These are phyloP conservation scores for Macrotyloma uniflorum DNA, from an alignment of 306 rosid genomes.

Conservation along the genomic window DNA sequence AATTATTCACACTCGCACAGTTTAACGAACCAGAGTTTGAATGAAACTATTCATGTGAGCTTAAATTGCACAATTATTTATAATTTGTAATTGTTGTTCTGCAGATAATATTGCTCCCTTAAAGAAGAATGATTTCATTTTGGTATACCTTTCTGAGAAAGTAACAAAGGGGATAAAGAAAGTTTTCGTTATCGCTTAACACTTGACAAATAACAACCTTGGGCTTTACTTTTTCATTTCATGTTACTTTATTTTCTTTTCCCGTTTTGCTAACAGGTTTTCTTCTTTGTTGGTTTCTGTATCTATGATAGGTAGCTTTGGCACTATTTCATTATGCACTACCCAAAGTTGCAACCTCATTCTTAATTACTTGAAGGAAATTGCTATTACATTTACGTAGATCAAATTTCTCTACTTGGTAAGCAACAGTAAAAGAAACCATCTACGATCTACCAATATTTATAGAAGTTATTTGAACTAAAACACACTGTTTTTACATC, in stretches of 20 bases:
- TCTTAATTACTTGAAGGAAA: neutral
- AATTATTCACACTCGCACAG: neutral
- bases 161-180: neutral
- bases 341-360: neutral
- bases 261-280: neutral
- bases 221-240: neutral
- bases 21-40: neutral
- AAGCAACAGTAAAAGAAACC: too few species aligned
- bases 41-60: neutral
- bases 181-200: neutral
- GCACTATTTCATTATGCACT: neutral
- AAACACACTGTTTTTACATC: too few species aligned
- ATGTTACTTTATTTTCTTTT: neutral
- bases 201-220: neutral
- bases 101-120: neutral
- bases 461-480: too few species aligned
- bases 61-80: neutral
- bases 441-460: too few species aligned
- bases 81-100: neutral
- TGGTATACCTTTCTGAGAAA: neutral
- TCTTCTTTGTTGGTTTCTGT: neutral
- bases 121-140: neutral
- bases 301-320: neutral
- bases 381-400: neutral
- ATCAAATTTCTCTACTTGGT: too few species aligned